A percentile compares a stretch with the other conserved stretches of the same genome.
Conservation (phyloP, 2,329 filamentous ascomycete species). For the Paraphoma chrysanthemicola region DNA sequence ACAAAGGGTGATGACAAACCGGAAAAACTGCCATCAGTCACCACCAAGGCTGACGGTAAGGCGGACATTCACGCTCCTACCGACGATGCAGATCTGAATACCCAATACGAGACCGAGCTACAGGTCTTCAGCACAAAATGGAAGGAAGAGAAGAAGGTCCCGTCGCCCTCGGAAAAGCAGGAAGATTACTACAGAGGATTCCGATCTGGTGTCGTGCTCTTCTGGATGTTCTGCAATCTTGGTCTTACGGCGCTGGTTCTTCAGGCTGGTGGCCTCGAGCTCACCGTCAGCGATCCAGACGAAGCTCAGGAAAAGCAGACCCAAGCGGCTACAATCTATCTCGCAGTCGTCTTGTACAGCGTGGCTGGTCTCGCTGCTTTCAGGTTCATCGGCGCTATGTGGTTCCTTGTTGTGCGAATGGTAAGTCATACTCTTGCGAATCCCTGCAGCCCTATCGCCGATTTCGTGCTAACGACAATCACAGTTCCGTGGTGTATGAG, state of each 20-base stretch:
- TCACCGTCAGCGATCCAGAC: constrained; percentile 46
- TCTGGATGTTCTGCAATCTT: constrained; percentile 98
- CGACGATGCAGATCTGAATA: constrained; percentile 93
- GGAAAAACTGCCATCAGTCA: constrained; percentile 86
- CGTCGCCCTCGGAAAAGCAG: constrained; percentile 76
- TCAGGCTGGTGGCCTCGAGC: constrained; percentile 80
- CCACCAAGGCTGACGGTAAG: constrained; percentile 91
- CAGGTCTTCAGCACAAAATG: constrained; percentile 76
- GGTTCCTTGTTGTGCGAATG: constrained; percentile 77
- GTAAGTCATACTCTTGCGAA: constrained; percentile 29
- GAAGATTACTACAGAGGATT: constrained; percentile 99
- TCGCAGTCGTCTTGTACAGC: constrained; percentile 86
- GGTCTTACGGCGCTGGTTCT: constrained; percentile 85
- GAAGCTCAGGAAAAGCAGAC: constrained; percentile 54
- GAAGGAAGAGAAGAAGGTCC: constrained; percentile 71
- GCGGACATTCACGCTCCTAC: constrained; percentile 86
- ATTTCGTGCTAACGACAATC: constrained; percentile 31
- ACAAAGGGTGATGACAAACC: constrained; percentile 98
- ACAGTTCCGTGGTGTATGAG: constrained; percentile 60
- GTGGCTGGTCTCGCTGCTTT: constrained; percentile 84
- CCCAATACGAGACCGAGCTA: constrained; percentile 89
- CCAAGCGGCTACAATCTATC: constrained; percentile 77
- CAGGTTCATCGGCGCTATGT: constrained; percentile 85
- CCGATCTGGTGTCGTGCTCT: constrained; percentile 85
- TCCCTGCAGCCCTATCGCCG: not conserved